Evolutionary conservation across 2,329 filamentous ascomycete species (phyloP).

Genomic region (Phialemonium atrogriseum): DNA sequence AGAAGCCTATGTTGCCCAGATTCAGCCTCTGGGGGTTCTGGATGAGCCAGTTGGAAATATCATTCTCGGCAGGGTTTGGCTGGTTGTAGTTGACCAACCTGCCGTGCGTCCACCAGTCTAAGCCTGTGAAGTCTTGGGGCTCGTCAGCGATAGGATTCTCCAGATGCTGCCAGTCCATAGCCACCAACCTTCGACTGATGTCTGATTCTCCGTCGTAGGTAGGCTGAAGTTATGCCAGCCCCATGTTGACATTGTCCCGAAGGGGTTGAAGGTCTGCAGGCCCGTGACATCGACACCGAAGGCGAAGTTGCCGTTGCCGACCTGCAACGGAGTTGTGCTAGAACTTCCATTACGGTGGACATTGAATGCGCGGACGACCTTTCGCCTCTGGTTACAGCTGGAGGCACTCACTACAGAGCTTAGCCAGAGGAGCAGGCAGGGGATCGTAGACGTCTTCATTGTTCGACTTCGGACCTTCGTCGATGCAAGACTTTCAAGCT

Average conservation of each 20-base stretch:
- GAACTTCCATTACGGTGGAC: constrained; percentile 38
- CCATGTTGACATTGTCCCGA: constrained; percentile 38
- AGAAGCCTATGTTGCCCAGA: constrained; percentile 37
- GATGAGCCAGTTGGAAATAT: constrained; percentile 34
- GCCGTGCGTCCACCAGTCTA: constrained; percentile 35
- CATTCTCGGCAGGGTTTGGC: constrained; percentile 29
- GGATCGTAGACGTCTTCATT: too few species aligned
- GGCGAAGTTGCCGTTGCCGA: constrained; percentile 41
- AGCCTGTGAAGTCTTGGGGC: constrained; percentile 26
- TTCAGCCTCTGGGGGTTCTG: constrained; percentile 45
- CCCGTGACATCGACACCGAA: constrained; percentile 39
- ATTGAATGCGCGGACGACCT: constrained; percentile 33
- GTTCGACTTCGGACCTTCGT: too few species aligned
- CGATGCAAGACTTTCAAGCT: too few species aligned
- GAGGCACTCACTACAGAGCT: neutral
- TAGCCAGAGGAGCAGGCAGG: too few species aligned
- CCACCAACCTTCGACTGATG: constrained; percentile 22
- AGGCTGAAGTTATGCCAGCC: constrained; percentile 41
- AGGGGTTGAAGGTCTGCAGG: constrained; percentile 36
- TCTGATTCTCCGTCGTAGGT: constrained; percentile 29
- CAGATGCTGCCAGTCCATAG: neutral
- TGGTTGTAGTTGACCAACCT: constrained; percentile 32
- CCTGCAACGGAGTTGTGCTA: constrained; percentile 40
- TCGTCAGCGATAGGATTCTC: constrained; percentile 1
- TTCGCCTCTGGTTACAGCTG: constrained; percentile 11